phyloP scores from a whole-genome alignment of 805 yeast genomes.

The Candida koratica region DNA sequence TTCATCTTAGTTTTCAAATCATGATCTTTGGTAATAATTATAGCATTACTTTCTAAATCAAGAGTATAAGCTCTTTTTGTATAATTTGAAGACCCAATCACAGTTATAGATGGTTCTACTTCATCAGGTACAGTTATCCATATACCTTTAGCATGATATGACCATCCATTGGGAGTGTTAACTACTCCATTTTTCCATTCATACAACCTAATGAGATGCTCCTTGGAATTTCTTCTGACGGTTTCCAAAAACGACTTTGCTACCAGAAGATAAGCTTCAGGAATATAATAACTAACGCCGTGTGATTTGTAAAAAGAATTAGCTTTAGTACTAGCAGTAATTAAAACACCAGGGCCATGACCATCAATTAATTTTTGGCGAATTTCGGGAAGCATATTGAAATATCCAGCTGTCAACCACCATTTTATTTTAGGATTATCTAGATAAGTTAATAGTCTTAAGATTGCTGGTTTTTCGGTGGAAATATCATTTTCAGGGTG shows the following conservation, averaged over 20 bases:
- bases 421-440: slow-evolving; percentile 58
- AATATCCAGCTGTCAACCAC: slow-evolving; percentile 95
- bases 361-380: slow-evolving; percentile 55
- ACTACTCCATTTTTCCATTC: slow-evolving; percentile 91
- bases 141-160: slow-evolving; percentile 95
- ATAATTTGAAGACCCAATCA: slow-evolving; percentile 90
- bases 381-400: slow-evolving; percentile 80
- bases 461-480: slow-evolving; percentile 74
- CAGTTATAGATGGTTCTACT: slow-evolving; percentile 62
- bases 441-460: slow-evolving; percentile 55
- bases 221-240: slow-evolving; percentile 40
- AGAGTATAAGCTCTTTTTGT: slow-evolving; percentile 83
- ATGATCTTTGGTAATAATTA: slow-evolving; percentile 67
- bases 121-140: slow-evolving; percentile 71
- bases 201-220: slow-evolving; percentile 47
- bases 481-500: slow-evolving; percentile 54
- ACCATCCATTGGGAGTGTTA: slow-evolving; percentile 84
- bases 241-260: slow-evolving; percentile 64
- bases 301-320: slow-evolving; percentile 85
- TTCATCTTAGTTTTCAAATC: slow-evolving; percentile 54
- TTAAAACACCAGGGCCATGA: slow-evolving; percentile 60
- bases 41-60: slow-evolving; percentile 85
- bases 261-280: slow-evolving; percentile 78
- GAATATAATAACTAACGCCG: slow-evolving; percentile 78
- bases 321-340: slow-evolving; percentile 91